Evolutionary conservation across 2,329 filamentous ascomycete species (phyloP).

Genomic region (Tolypocladium nubicola): DNA sequence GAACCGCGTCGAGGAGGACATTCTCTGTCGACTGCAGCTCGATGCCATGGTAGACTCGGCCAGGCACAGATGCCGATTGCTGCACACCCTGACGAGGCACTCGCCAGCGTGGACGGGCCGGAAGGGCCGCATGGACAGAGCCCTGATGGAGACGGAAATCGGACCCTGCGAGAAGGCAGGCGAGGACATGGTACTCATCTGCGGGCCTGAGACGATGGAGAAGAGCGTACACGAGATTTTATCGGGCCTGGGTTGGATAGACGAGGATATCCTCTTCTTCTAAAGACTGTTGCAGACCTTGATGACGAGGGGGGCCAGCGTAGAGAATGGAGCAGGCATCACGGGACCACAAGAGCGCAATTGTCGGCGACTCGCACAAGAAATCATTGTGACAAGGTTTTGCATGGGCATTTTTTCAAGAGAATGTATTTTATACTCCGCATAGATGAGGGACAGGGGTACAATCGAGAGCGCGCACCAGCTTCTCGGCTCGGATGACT

Average conservation of each 20-base stretch:
- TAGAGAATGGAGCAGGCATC: background rate
- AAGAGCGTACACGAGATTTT: slow-evolving; percentile 47
- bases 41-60: slow-evolving; percentile 49
- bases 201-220: slow-evolving; percentile 69
- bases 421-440: too few relatives aligned
- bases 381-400: too few relatives aligned
- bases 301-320: background rate
- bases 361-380: background rate
- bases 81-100: slow-evolving; percentile 60
- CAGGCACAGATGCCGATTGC: slow-evolving; percentile 46
- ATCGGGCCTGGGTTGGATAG: slow-evolving; percentile 51
- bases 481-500: too few relatives aligned
- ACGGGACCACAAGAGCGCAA: background rate
- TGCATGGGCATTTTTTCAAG: too few relatives aligned
- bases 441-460: too few relatives aligned
- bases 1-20: slow-evolving; percentile 68
- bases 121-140: slow-evolving; percentile 54
- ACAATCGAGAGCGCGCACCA: too few relatives aligned
- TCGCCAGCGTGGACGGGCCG: slow-evolving; percentile 55
- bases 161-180: slow-evolving; percentile 27
- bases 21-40: slow-evolving; percentile 67
- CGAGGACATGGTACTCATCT: slow-evolving; percentile 61
- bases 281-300: background rate
- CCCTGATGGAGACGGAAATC: slow-evolving; percentile 51
- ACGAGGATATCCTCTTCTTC: slow-evolving; percentile 17